Evolutionary conservation across 495 filamentous ascomycete species (phyloP), one percentile per base, ranked within the genome.

Genomic region (Aspergillus incahuasiensis): DNA sequence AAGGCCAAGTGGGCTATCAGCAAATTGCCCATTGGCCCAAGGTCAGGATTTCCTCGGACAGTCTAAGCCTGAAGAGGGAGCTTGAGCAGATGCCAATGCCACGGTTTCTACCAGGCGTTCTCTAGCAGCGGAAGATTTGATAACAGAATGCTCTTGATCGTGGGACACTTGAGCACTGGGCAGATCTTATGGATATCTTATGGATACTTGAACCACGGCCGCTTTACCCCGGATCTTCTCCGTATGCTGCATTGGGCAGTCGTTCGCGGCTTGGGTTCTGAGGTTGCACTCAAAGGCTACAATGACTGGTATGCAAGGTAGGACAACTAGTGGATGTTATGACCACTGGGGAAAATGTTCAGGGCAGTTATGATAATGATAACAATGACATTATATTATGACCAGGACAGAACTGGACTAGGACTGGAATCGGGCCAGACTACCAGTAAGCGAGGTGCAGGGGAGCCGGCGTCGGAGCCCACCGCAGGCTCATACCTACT

Each of bases 61-160:
- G 2, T 19, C 54, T 56, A 49, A 42, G n/a, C 54, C 54, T 3
- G 38, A 49, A 56, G 46, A 34, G 54, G 54, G 54, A 56, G 54
- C 54, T 56, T 56, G 11, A 56, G 39, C 54, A 56, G 54, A 56
- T 49, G 46, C 16, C 32, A 19, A 5, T 11, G 32, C 32, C 28
- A 30, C 28, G 28, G 9, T 5, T 30, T 9, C 12, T 35, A 35
- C 32, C 32, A 35, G 6, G 6, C 12, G 32, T 9, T 35, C 32
- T 35, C 12, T 9, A 35, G 9, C 32, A 35, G 12, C 12, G 32
- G 12, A 35, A 35, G 32, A 35, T 35, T 35, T 48, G 45, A 48
- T 32, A 48, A 48, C 45, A 20, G 30, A 49, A 38, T 18, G 6
- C 19, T 13, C 16, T 35, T 35, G 32, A 46, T 45, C 43, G 43